Conservation (phyloP, 768 basidiomycete genomes). For the Auriscalpium orientale region DNA sequence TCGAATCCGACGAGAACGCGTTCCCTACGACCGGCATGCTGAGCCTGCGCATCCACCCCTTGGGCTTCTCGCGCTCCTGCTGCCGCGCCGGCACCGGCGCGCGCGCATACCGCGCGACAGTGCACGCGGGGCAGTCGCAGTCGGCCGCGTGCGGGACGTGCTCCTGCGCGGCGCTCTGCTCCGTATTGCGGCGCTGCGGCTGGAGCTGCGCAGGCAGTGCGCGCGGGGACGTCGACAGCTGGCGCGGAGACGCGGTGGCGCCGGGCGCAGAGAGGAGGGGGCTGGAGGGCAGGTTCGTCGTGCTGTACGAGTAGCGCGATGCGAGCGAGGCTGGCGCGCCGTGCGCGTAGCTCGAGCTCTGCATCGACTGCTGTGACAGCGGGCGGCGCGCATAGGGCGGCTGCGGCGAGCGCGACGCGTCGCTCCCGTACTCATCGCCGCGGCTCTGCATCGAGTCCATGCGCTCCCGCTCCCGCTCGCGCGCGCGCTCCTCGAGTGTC, state of each 20-base stretch:
- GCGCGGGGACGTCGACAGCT: constrained; percentile 18
- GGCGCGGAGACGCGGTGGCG: constrained; percentile 16
- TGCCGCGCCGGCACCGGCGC: constrained; percentile 31
- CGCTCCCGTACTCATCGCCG: constrained; percentile 21
- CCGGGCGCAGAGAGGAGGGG: constrained; percentile 7
- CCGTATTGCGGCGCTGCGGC: constrained; percentile 7
- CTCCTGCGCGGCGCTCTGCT: neutral
- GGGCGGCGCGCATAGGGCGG: constrained; percentile 11
- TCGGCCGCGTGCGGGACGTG: constrained; percentile 46
- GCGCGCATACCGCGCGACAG: constrained; percentile 44
- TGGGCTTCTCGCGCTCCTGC: constrained; percentile 45
- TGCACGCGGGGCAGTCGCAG: constrained; percentile 63
- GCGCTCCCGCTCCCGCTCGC: constrained; percentile 8
- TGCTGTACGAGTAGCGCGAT: constrained; percentile 33
- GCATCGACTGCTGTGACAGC: constrained; percentile 8
- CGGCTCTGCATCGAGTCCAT: constrained; percentile 27
- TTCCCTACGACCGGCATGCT: constrained; percentile 63
- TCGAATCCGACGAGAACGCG: constrained; percentile 53
- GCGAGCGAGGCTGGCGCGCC: constrained; percentile 12
- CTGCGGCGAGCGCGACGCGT: constrained; percentile 19
- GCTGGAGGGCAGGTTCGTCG: constrained; percentile 35
- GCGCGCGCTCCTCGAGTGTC: constrained; percentile 44
- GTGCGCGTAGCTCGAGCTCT: neutral
- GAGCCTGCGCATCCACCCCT: constrained; percentile 69
- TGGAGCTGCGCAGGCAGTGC: constrained; percentile 18